Conservation (phyloP, 495 filamentous ascomycete genomes). For the Lepidopterella palustris region DNA sequence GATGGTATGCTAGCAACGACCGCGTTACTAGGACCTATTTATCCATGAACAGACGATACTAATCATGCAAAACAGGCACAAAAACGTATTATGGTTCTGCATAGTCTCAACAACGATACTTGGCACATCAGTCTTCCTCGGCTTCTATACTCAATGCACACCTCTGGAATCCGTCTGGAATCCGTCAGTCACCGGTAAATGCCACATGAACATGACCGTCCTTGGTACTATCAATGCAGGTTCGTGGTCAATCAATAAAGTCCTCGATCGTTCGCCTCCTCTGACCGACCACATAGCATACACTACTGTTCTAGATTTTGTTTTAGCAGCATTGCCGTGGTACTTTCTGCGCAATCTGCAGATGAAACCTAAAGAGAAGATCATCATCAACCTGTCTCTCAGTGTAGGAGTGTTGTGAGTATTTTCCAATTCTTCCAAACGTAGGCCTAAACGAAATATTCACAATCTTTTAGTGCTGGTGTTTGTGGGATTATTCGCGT, state of each 20-base stretch:
- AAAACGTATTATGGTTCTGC: background rate
- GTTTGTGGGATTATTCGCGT: background rate
- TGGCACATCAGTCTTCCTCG: background rate
- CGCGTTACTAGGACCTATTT: background rate
- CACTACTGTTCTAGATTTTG: no score
- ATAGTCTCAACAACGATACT: background rate
- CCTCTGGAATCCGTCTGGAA: background rate
- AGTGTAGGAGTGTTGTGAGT: background rate
- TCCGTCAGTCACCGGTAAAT: background rate
- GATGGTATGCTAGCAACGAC: background rate
- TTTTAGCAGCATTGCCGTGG: background rate
- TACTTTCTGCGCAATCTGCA: background rate
- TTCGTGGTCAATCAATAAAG: no score
- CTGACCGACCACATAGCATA: no score
- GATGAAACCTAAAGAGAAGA: background rate
- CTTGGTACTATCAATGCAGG: background rate
- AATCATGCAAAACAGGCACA: background rate
- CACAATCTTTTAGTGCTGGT: background rate
- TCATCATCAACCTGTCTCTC: background rate
- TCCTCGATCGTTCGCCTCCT: no score
- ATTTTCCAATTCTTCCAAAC: background rate
- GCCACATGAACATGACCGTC: background rate
- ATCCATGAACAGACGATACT: no score
- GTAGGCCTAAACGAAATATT: background rate
- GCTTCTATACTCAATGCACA: background rate